These are phyloP conservation scores for Colletotrichum godetiae DNA, from an alignment of 2,329 filamentous ascomycete genomes.

Conservation along the genomic window DNA sequence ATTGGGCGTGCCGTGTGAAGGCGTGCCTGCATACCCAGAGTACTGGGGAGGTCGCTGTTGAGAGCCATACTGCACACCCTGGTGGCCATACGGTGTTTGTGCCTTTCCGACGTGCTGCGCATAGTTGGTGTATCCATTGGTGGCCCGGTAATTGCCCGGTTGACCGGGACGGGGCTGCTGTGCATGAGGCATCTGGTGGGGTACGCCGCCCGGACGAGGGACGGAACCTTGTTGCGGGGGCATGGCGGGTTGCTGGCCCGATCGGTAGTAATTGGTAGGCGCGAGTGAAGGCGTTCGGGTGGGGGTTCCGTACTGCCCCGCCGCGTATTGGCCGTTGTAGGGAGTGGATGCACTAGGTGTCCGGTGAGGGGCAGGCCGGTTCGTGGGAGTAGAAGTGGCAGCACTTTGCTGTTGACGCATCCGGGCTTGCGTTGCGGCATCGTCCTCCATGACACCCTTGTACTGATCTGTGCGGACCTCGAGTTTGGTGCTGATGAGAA, in stretches of 20 bases:
- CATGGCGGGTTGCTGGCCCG: conserved; percentile 52
- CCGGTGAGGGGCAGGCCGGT: conserved; percentile 49
- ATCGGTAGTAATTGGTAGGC: conserved; percentile 58
- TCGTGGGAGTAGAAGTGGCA: conserved; percentile 39
- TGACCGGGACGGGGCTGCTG: conserved; percentile 44
- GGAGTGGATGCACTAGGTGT: conserved; percentile 52
- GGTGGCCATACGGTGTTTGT: conserved; percentile 63
- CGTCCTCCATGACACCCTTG: conserved; percentile 85
- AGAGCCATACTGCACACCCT: conserved; percentile 60
- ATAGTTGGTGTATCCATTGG: conserved; percentile 61
- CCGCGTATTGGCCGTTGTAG: conserved; percentile 55
- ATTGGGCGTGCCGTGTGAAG: conserved; percentile 54
- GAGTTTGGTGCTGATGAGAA: conserved; percentile 84
- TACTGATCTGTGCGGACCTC: conserved; percentile 79
- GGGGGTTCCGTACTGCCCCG: conserved; percentile 60
- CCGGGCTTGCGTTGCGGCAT: conserved; percentile 68
- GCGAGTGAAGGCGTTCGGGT: conserved; percentile 56
- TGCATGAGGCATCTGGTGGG: conserved; percentile 42
- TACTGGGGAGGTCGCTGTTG: conserved; percentile 59
- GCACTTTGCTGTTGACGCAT: conserved; percentile 51
- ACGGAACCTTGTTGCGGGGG: conserved; percentile 51
- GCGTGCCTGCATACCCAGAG: conserved; percentile 47
- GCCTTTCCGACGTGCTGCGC: conserved; percentile 63
- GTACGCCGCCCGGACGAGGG: conserved; percentile 39
- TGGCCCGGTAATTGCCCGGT: conserved; percentile 56